A percentile compares a stretch with the other conserved stretches of the same genome.
Evolutionary conservation across 257 asterid genomes (phyloP).

Genomic region (Gynochthodes officinalis): DNA sequence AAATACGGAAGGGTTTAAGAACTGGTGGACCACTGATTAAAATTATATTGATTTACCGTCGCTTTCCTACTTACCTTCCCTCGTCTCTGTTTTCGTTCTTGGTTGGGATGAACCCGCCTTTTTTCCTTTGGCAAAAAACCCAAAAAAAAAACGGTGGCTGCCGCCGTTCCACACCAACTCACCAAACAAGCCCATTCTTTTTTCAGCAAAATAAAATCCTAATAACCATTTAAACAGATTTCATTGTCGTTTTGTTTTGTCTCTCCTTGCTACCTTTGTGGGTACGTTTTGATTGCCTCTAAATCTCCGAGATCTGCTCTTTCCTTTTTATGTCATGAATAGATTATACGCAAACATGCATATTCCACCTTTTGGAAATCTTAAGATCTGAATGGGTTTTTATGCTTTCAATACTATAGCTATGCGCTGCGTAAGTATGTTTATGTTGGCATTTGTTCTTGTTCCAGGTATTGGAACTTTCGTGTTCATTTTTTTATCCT

Average conservation of each 20-base stretch:
- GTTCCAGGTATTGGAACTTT: not conserved
- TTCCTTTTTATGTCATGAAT: not conserved
- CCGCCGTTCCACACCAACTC: conserved; percentile 14
- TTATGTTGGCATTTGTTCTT: no score
- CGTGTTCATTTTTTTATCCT: not conserved
- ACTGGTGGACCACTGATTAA: no score
- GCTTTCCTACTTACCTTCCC: no score
- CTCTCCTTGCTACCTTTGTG: not conserved
- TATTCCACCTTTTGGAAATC: not conserved
- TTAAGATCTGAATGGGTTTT: not conserved
- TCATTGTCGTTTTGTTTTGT: no score
- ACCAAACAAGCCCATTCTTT: not conserved
- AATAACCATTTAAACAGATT: not conserved
- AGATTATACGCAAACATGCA: conserved; percentile 8
- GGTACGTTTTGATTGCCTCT: conserved; percentile 11
- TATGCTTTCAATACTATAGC: not conserved
- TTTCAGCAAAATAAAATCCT: not conserved
- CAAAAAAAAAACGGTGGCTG: conserved; percentile 14
- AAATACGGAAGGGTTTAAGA: no score
- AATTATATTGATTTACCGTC: no score
- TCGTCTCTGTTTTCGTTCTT: no score
- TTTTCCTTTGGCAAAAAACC: conserved; percentile 1
- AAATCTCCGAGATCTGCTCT: conserved; percentile 4
- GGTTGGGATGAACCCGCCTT: conserved; percentile 4
- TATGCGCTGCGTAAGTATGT: not conserved